Conservation (phyloP, 768 basidiomycete species). For the Suillus tomentosus region DNA sequence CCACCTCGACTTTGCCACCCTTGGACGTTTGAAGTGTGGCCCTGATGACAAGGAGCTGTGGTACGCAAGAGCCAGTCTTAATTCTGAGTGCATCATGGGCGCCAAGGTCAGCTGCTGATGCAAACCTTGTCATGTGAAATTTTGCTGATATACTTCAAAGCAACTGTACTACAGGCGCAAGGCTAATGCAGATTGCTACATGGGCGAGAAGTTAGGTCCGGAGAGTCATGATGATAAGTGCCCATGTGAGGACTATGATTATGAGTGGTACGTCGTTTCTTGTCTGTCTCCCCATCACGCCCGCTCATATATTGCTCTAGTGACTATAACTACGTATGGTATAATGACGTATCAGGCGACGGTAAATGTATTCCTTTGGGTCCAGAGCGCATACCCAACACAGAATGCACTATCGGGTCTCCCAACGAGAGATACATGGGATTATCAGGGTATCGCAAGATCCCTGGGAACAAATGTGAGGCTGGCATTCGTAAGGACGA, state of each 20-base stretch:
- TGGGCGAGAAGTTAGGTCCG: conserved; percentile 92
- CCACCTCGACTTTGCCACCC: conserved; percentile 79
- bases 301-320: conserved; percentile 40
- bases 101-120: conserved; percentile 62
- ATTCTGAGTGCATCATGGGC: conserved; percentile 88
- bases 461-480: conserved; percentile 90
- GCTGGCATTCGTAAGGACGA: conserved; percentile 67
- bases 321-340: conserved; percentile 84
- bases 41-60: conserved; percentile 81
- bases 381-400: conserved; percentile 83
- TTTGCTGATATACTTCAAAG: conserved; percentile 38
- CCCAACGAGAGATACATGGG: conserved; percentile 71
- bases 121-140: too few relatives aligned
- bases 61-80: conserved; percentile 69
- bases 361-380: conserved; percentile 81
- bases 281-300: neutral
- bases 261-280: conserved; percentile 72
- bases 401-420: conserved; percentile 55
- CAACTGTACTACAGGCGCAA: conserved; percentile 94
- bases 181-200: conserved; percentile 79
- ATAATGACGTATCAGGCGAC: conserved; percentile 38
- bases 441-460: conserved; percentile 88
- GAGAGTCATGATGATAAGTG: conserved; percentile 82
- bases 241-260: conserved; percentile 83
- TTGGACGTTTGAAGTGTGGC: conserved; percentile 67